These are phyloP conservation scores for Cladophialophora psammophila DNA, from an alignment of 2,329 filamentous ascomycete species.

Conservation along the genomic window DNA sequence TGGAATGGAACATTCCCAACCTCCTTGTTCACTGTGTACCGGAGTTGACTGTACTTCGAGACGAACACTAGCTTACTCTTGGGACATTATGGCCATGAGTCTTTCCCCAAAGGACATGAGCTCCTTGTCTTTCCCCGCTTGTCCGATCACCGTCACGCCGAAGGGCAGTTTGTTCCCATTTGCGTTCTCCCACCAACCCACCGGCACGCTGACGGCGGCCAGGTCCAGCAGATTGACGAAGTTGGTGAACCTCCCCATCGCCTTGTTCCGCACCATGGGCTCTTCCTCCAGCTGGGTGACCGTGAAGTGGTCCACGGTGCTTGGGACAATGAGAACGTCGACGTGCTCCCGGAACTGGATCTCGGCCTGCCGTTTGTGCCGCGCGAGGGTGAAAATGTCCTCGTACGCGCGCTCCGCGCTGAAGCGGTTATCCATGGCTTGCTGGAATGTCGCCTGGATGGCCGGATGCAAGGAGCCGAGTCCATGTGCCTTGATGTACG, in stretches of 20 bases:
- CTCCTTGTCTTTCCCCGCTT: constrained; percentile 19
- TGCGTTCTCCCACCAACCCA: constrained; percentile 45
- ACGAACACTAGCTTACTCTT: neutral
- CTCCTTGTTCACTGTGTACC: no score
- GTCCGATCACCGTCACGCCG: constrained; percentile 35
- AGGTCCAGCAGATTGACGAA: constrained; percentile 69
- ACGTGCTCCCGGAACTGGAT: constrained; percentile 44
- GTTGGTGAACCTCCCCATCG: constrained; percentile 64
- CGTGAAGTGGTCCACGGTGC: constrained; percentile 60
- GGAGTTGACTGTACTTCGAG: no score
- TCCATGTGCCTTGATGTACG: constrained; percentile 17
- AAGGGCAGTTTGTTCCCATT: constrained; percentile 35
- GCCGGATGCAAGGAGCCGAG: constrained; percentile 55
- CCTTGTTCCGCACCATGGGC: constrained; percentile 62
- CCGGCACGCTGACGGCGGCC: constrained; percentile 60
- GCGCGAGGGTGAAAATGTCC: constrained; percentile 49
- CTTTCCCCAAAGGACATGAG: constrained; percentile 15
- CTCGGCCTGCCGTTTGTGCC: constrained; percentile 12
- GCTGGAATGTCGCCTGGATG: constrained; percentile 54
- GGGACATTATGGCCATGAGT: constrained; percentile 1
- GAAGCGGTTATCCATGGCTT: constrained; percentile 41
- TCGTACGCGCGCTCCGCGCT: constrained; percentile 56
- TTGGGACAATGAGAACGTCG: constrained; percentile 62
- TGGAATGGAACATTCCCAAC: neutral
- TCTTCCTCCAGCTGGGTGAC: constrained; percentile 59